Evolutionary conservation across 768 basidiomycete species (phyloP).

Genomic region (Dentipellis sp.): DNA sequence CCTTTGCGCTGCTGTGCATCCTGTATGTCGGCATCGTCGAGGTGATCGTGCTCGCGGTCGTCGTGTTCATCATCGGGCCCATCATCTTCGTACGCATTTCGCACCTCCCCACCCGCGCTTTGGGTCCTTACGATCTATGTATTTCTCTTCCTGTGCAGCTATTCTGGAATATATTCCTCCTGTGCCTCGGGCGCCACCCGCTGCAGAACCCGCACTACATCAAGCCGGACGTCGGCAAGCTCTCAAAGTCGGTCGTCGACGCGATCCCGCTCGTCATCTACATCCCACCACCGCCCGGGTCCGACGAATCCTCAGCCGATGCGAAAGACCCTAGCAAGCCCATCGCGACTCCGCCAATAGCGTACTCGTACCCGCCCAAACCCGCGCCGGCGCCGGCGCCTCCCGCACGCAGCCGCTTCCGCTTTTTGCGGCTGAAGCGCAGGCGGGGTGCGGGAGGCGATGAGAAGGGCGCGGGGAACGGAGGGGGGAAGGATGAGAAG

Average conservation of each 20-base stretch:
- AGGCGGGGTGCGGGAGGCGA: neutral
- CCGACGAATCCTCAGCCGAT: conserved; percentile 19
- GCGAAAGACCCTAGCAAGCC: conserved; percentile 10
- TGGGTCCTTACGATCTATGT: neutral
- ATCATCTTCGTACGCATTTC: conserved; percentile 60
- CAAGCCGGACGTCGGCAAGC: conserved; percentile 70
- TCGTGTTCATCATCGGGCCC: conserved; percentile 73
- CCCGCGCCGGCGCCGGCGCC: conserved; percentile 10
- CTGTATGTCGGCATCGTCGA: conserved; percentile 70
- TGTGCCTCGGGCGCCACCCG: conserved; percentile 75
- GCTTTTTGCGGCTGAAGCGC: conserved; percentile 24
- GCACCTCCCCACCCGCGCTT: neutral
- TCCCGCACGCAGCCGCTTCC: conserved; percentile 38
- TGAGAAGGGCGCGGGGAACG: neutral
- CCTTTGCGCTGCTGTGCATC: conserved; percentile 69
- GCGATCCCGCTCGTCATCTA: conserved; percentile 79
- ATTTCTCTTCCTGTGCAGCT: conserved; percentile 31
- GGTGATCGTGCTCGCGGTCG: conserved; percentile 62
- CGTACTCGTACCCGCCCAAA: conserved; percentile 58
- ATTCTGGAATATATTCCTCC: conserved; percentile 68
- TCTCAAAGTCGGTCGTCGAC: conserved; percentile 64
- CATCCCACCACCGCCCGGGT: conserved; percentile 69
- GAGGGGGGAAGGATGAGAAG: conserved; percentile 12
- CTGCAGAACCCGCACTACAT: conserved; percentile 65
- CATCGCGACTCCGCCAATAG: conserved; percentile 1